These are phyloP conservation scores for Fragilaria radians DNA, from an alignment of 108 stramenopile genomes.

Conservation along the genomic window DNA sequence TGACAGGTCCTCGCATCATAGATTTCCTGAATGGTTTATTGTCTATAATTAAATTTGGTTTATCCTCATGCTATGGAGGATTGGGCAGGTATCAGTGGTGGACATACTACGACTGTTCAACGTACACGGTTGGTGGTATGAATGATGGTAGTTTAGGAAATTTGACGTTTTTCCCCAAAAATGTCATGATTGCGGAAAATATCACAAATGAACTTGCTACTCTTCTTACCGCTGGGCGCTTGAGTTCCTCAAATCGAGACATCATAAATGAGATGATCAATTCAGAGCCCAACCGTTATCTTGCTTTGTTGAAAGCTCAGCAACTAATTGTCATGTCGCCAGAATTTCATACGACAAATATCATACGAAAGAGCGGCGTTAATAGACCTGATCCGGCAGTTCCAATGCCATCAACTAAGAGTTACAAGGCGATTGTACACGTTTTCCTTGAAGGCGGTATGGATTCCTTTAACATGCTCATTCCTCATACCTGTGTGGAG, in stretches of 20 bases:
- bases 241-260: constrained; percentile 24
- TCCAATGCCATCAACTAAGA: constrained; percentile 4
- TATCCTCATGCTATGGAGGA: constrained; percentile 32
- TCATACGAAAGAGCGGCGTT: constrained; percentile 3
- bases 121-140: not conserved
- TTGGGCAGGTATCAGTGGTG: constrained; percentile 14
- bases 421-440: constrained; percentile 63
- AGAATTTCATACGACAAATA: constrained; percentile 60
- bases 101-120: not conserved
- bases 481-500: constrained; percentile 30
- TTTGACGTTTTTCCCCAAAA: not conserved
- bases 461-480: constrained; percentile 55
- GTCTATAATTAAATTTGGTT: constrained; percentile 47
- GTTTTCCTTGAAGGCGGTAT: constrained; percentile 43
- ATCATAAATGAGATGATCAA: not conserved
- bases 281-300: not conserved
- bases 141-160: not conserved
- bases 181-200: not conserved
- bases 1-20: constrained; percentile 23
- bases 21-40: constrained; percentile 34
- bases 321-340: constrained; percentile 26
- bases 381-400: not conserved
- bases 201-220: constrained; percentile 46
- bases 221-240: constrained; percentile 47
- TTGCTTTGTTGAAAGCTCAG: constrained; percentile 3